Conservation (phyloP, 2,329 filamentous ascomycete genomes). For the Leptographium lundbergii region DNA sequence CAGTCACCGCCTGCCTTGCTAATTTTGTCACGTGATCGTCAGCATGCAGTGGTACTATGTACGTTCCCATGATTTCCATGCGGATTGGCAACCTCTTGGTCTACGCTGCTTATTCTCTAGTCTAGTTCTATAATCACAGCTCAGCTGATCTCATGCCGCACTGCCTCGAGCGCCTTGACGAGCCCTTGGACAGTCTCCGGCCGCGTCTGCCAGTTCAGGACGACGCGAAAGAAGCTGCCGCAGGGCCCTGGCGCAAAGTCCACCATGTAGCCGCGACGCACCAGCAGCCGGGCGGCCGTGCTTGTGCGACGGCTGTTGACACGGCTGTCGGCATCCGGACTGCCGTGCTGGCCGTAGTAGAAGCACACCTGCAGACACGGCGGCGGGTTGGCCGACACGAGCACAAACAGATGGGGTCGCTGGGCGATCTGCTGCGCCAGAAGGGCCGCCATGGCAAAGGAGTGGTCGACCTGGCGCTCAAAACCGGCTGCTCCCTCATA, state of each 20-base stretch:
- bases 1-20: not conserved
- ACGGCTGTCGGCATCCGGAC: conserved; percentile 26
- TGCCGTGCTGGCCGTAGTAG: conserved; percentile 47
- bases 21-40: not conserved
- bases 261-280: conserved; percentile 44
- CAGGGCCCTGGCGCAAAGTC: conserved; percentile 45
- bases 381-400: conserved; percentile 65
- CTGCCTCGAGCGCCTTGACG: conserved; percentile 38
- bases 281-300: conserved; percentile 33
- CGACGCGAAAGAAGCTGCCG: conserved; percentile 47
- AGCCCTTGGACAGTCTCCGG: conserved; percentile 38
- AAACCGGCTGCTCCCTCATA: conserved; percentile 77
- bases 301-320: conserved; percentile 38
- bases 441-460: conserved; percentile 58
- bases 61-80: too few species aligned
- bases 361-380: conserved; percentile 94
- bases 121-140: not conserved
- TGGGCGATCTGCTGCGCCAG: conserved; percentile 48
- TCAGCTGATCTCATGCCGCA: conserved; percentile 21
- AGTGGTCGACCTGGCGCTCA: conserved; percentile 53
- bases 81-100: too few species aligned
- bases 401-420: conserved; percentile 44
- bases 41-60: too few species aligned
- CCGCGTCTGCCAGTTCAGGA: conserved; percentile 44
- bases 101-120: not conserved